Conservation (phyloP, 768 basidiomycete genomes). For the Tephrocybe sp. region DNA sequence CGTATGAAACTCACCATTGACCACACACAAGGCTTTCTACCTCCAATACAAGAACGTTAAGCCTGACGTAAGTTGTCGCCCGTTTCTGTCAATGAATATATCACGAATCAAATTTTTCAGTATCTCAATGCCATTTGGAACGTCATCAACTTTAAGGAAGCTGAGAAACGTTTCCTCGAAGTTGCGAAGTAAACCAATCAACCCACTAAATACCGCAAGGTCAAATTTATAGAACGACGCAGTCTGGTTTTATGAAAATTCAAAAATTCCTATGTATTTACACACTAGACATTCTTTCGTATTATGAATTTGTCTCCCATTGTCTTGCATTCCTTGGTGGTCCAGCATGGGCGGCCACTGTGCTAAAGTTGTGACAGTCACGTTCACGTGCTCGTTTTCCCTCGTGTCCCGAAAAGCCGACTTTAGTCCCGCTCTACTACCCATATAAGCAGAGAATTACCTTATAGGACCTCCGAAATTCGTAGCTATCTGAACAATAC, state of each 20-base stretch:
- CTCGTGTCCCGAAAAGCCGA: not conserved
- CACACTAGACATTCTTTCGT: too few species aligned
- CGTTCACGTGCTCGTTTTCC: constrained; percentile 1
- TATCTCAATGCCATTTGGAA: constrained; percentile 96
- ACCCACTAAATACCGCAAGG: too few species aligned
- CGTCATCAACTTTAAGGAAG: constrained; percentile 95
- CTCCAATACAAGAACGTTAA: constrained; percentile 91
- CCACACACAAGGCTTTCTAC: constrained; percentile 59
- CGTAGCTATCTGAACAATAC: too few species aligned
- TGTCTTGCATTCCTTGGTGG: too few species aligned
- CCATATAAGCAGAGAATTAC: too few species aligned
- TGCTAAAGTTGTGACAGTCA: not conserved
- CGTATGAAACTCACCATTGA: not conserved
- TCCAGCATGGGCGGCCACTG: not conserved
- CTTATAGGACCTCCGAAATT: too few species aligned
- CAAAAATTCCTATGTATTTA: too few species aligned
- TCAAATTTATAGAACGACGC: not conserved
- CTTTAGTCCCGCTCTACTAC: too few species aligned
- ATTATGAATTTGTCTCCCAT: too few species aligned
- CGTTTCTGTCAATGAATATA: not conserved
- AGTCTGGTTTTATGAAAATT: too few species aligned
- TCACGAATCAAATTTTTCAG: constrained; percentile 32
- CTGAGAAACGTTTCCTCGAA: constrained; percentile 55
- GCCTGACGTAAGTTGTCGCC: constrained; percentile 66
- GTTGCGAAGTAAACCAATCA: constrained; percentile 24